Percentiles rank a stretch among this genome's conserved stretches.
Conservation (phyloP, 2,329 filamentous ascomycete genomes). For the Talaromyces sp. region DNA sequence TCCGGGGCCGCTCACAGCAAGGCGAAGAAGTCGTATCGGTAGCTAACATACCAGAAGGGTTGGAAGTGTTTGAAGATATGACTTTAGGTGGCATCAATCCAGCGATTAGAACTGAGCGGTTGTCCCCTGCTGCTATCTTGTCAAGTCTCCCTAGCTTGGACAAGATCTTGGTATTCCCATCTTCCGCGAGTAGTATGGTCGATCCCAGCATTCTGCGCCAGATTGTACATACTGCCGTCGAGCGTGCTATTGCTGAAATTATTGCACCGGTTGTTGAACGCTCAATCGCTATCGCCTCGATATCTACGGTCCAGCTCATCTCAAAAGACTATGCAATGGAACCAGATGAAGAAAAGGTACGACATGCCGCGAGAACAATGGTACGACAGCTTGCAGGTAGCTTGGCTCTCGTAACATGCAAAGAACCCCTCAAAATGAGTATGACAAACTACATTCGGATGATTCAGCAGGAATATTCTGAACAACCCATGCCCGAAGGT, state of each 20-base stretch:
- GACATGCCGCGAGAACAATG: constrained; percentile 85
- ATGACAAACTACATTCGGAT: constrained; percentile 98
- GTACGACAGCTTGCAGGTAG: constrained; percentile 93
- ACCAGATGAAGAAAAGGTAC: constrained; percentile 79
- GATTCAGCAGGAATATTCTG: constrained; percentile 62
- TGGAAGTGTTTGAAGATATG: constrained; percentile 81
- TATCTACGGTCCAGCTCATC: constrained; percentile 92
- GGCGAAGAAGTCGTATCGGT: constrained; percentile 54
- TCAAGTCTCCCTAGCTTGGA: constrained; percentile 81
- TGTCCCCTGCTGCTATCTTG: constrained; percentile 74
- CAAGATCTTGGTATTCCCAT: constrained; percentile 74
- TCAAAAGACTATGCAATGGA: constrained; percentile 96
- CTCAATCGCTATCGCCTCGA: constrained; percentile 95
- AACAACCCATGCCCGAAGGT: constrained; percentile 81
- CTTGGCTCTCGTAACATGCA: constrained; percentile 93
- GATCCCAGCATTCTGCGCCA: constrained; percentile 62
- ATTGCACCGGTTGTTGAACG: constrained; percentile 96
- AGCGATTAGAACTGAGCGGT: constrained; percentile 64
- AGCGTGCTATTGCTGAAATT: constrained; percentile 88
- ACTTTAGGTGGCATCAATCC: constrained; percentile 71
- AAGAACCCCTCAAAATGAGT: constrained; percentile 92
- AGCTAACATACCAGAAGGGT: constrained; percentile 60
- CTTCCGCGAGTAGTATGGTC: constrained; percentile 71
- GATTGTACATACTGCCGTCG: constrained; percentile 82
- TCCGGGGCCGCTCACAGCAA: constrained; percentile 70